phyloP scores from a whole-genome alignment of 192 early-diverging fungal species.

The Diversispora eburnea region DNA sequence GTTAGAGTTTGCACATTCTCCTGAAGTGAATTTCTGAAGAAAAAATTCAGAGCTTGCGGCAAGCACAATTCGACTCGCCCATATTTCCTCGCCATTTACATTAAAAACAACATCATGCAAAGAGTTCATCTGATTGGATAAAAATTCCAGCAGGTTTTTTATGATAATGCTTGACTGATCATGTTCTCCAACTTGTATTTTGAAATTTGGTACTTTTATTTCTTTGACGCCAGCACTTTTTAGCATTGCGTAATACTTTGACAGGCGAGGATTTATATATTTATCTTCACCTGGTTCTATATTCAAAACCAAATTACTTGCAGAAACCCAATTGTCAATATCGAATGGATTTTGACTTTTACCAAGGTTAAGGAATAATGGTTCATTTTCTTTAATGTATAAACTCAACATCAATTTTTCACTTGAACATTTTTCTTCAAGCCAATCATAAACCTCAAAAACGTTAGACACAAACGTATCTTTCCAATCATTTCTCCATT shows the following conservation, averaged over 20 bases:
- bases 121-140: neutral
- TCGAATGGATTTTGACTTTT: conserved; percentile 15
- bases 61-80: neutral
- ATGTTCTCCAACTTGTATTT: neutral
- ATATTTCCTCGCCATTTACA: neutral
- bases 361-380: conserved; percentile 1
- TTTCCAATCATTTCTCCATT: neutral
- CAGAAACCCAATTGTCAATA: neutral
- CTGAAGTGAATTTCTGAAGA: neutral
- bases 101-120: conserved; percentile 15
- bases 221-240: neutral
- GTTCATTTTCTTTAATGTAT: neutral
- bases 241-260: neutral
- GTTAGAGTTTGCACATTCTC: neutral
- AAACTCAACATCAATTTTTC: neutral
- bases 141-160: neutral
- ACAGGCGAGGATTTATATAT: neutral
- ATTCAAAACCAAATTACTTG: neutral
- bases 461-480: neutral
- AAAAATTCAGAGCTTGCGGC: conserved; percentile 13
- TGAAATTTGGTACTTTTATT: neutral
- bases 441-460: conserved; percentile 3
- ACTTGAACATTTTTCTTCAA: conserved; percentile 8
- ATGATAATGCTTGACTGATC: neutral
- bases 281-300: neutral